phyloP scores from a whole-genome alignment of 345 rosid species.

The Brassica incana region DNA sequence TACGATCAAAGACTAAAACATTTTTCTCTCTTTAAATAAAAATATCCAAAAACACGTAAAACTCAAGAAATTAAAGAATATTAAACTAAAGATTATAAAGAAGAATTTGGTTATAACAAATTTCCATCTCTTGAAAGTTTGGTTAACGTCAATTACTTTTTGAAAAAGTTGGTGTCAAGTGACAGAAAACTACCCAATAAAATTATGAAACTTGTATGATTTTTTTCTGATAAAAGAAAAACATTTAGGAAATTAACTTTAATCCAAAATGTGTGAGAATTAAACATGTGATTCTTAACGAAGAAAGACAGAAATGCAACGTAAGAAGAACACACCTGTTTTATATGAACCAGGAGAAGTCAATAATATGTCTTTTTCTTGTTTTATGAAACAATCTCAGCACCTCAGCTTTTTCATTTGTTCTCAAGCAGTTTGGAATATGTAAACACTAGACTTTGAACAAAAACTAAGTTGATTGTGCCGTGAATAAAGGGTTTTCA shows the following conservation, averaged over 20 bases:
- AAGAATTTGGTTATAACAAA: conserved; percentile 13
- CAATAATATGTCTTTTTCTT: conserved; percentile 9
- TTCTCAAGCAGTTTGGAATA: neutral
- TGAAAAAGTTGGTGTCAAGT: conserved; percentile 9
- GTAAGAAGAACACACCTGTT: conserved; percentile 26
- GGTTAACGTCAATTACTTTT: conserved; percentile 26
- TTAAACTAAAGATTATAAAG: neutral
- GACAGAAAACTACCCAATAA: conserved; percentile 10
- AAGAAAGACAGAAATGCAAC: conserved; percentile 9
- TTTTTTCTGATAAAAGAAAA: neutral
- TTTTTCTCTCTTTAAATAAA: neutral
- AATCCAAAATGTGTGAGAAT: conserved; percentile 21
- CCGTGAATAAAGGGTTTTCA: neutral
- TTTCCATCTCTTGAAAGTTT: conserved; percentile 22
- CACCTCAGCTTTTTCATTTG: neutral
- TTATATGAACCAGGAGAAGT: conserved; percentile 26
- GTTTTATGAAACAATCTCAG: conserved; percentile 21
- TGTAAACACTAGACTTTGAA: conserved; percentile 4
- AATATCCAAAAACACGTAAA: neutral
- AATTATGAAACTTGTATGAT: conserved; percentile 13
- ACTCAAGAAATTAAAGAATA: neutral
- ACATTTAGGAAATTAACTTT: neutral
- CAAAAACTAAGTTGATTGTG: neutral
- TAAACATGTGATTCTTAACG: conserved; percentile 12
- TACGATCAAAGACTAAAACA: conserved; percentile 4